Evolutionary conservation across 1,139 yeast genomes (phyloP), one percentile per base, ranked within the genome.

Genomic region (Tardiomyces depauwii): DNA sequence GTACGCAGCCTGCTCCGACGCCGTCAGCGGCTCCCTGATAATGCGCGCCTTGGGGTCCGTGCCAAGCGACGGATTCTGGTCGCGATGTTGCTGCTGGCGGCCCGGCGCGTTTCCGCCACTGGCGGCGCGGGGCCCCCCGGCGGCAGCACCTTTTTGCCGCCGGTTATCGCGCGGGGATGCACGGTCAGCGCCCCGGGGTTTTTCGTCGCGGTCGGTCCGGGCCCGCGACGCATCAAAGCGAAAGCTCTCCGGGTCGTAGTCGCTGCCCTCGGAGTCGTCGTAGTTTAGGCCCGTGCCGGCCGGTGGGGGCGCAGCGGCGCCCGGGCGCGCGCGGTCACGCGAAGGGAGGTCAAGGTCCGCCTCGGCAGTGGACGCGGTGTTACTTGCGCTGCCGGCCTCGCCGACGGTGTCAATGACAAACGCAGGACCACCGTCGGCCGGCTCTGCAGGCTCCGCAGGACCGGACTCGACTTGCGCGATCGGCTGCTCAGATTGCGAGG

Each of bases 1-100:
- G 56, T 74, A 86, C 10, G 70, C 70, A 2, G 59, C 62, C 39
- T 70, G 67, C 59, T 86, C 94, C 42, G 71, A 73, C 0, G 65
- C 59, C 1, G 77, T 62, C 77, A 80, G 74, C 4, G 81, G 79
- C 2, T 62, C 53, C 10, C 76, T 70, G 39, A 82, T 64, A 56
- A 81, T 78, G 1, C 87, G 82, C 56, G 88, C 71, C 47, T 73
- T 66, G 32, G 45, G 21, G 25, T 27, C 21, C 11, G 43, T 18
- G n/a, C 28, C 41, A 2, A 33, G 40, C 41, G 40, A 16, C 12
- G 44, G 32, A 23, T 21, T 27, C 11, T 14, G 28, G 40, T 43
- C 23, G 30, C 41, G 33, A 12, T 44, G 27, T 19, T 44, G 14
- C 27, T 45, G 39, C 16, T 44, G n/a, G n/a, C n/a, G n/a, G n/a